Evolutionary conservation across 108 stramenopile genomes (phyloP), one percentile per base, ranked within the genome.

Genomic region (Pseudonitzschia pungens): DNA sequence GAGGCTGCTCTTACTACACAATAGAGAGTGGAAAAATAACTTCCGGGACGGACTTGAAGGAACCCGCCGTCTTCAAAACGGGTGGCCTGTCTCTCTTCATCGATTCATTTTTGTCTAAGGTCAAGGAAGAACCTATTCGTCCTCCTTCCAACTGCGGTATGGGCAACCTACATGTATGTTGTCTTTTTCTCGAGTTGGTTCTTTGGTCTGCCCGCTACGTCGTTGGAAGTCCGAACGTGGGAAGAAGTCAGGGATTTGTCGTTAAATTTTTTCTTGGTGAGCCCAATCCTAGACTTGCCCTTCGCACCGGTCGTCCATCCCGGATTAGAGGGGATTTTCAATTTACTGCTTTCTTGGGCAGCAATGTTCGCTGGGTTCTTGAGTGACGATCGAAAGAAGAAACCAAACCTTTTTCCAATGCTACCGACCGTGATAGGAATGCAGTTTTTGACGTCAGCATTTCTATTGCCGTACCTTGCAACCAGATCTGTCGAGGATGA

Each of bases 391-490:
- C 83, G 89, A n/a, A 65, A 74, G 0, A 81, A 82, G 29, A 86
- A 92, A 71, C 84, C 80, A 31, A 91, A 94, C 56, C 73, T 88
- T 7, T 55, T 91, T 44, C 79, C 89, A 7, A 74, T 90, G 54
- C 65, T 88, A 8, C 90, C 93, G 0, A 81, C 74, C 14, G 79
- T 96, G 53, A 73, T 82, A 20, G 92, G 96, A 31, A 96, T 96
- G 96, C 93, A 96, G 73, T 93, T 96, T 57, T 69, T 96, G 43
- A 94, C 92, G 42, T 86, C 83, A 18, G 96, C 92, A 6, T 92
- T 92, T 63, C 76, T 89, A 27, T 67, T 96, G 36, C 96, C 93
- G 14, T 94, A 93, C 65, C 75, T 96, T 48, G 89, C 82, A 10
- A 65, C 79, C 33, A 78, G 96, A 42, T 84, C 87, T 0, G 73